Percentiles rank a stretch among this genome's conserved stretches.
Evolutionary conservation across 2,329 filamentous ascomycete species (phyloP).

Genomic region (Apiospora rasikravindrae): DNA sequence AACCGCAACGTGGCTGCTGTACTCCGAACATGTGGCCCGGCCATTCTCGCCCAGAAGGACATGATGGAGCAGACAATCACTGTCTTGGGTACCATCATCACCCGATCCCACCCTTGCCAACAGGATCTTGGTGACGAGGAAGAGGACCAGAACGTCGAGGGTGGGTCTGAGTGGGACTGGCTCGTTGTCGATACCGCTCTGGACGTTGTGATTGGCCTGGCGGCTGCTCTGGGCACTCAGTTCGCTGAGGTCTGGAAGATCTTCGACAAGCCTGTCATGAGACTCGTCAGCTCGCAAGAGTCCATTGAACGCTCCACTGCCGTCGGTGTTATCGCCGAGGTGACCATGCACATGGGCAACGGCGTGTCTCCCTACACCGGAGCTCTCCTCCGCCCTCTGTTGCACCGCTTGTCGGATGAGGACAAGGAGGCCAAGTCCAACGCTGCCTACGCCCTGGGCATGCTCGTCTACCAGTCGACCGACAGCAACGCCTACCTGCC

Average conservation of each 20-base stretch:
- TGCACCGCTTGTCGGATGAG: conserved; percentile 87
- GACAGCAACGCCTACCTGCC: conserved; percentile 76
- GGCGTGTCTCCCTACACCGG: conserved; percentile 83
- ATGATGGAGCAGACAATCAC: conserved; percentile 79
- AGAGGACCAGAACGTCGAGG: conserved; percentile 73
- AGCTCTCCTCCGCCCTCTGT: conserved; percentile 76
- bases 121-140: conserved; percentile 84
- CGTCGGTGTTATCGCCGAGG: conserved; percentile 91
- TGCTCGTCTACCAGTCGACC: conserved; percentile 81
- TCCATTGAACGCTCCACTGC: conserved; percentile 86
- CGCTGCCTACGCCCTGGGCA: conserved; percentile 87
- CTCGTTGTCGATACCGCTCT: conserved; percentile 92
- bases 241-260: conserved; percentile 94
- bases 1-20: conserved; percentile 92
- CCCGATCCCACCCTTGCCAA: conserved; percentile 90
- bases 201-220: conserved; percentile 85
- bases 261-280: conserved; percentile 90
- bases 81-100: conserved; percentile 79
- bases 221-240: conserved; percentile 77
- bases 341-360: conserved; percentile 80
- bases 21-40: conserved; percentile 88
- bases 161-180: conserved; percentile 97
- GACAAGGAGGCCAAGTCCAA: conserved; percentile 94
- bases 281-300: conserved; percentile 85
- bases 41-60: conserved; percentile 75